phyloP scores from a whole-genome alignment of 306 rosid species.

The Prunus mume region DNA sequence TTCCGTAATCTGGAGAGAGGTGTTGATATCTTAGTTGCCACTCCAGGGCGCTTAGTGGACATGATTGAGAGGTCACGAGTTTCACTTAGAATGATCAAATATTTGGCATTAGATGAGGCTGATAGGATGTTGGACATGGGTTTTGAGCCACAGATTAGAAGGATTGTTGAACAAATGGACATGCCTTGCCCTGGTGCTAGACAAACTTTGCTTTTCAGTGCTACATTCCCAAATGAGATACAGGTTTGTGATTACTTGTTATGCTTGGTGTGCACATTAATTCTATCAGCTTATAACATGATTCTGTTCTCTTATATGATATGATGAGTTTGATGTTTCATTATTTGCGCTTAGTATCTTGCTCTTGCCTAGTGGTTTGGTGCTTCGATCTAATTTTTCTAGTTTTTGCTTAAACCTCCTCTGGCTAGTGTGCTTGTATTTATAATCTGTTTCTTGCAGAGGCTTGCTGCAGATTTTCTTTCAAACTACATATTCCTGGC shows the following conservation, averaged over 20 bases:
- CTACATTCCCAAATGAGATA: slow-evolving; percentile 35
- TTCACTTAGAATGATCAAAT: slow-evolving; percentile 27
- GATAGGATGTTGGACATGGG: slow-evolving; percentile 48
- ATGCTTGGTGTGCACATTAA: not conserved
- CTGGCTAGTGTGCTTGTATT: not conserved
- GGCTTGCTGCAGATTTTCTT: slow-evolving; percentile 39
- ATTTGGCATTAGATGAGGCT: slow-evolving; percentile 40
- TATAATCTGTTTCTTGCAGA: slow-evolving; percentile 8
- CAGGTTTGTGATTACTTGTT: slow-evolving; percentile 19
- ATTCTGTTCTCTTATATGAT: not conserved
- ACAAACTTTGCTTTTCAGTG: slow-evolving; percentile 43
- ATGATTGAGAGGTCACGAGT: slow-evolving; percentile 31
- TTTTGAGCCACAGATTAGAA: slow-evolving; percentile 36
- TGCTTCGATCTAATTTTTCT: too few species aligned
- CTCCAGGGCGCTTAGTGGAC: slow-evolving; percentile 40
- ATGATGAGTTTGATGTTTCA: not conserved
- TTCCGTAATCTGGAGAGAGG: slow-evolving; percentile 36
- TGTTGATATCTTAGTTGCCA: slow-evolving; percentile 38
- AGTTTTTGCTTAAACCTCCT: not conserved
- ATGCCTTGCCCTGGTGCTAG: slow-evolving; percentile 32
- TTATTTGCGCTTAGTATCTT: not conserved
- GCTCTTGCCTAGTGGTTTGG: not conserved
- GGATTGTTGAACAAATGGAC: slow-evolving; percentile 32
- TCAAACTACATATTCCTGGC: slow-evolving; percentile 40
- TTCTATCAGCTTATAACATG: not conserved